phyloP scores from a whole-genome alignment of 768 basidiomycete genomes.

The Hypholoma fasciculare region DNA sequence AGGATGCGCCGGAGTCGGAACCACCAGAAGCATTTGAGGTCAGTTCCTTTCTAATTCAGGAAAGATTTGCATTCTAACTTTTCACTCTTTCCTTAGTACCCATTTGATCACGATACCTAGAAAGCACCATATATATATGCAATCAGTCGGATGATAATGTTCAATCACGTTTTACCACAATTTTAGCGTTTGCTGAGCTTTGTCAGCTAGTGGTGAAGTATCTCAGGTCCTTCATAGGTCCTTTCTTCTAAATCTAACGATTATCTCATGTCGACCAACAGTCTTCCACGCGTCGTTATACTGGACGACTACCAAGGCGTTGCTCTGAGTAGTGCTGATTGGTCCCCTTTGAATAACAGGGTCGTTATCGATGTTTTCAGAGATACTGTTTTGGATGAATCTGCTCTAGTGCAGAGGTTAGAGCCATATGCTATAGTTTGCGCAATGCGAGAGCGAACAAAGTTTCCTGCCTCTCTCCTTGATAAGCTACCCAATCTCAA shows the following conservation, averaged over 20 bases:
- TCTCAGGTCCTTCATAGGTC: background rate
- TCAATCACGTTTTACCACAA: conserved; percentile 17
- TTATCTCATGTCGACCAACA: conserved; percentile 9
- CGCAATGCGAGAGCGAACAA: conserved; percentile 69
- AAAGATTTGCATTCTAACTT: conserved; percentile 13
- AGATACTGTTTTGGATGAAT: conserved; percentile 54
- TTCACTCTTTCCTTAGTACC: conserved; percentile 51
- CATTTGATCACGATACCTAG: conserved; percentile 69
- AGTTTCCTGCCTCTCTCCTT: conserved; percentile 48
- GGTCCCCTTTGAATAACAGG: conserved; percentile 43
- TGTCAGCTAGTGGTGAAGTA: conserved; percentile 16
- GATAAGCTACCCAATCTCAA: conserved; percentile 58
- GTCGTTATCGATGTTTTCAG: conserved; percentile 45
- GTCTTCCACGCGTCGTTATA: conserved; percentile 44
- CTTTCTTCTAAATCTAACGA: background rate
- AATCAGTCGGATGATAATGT: conserved; percentile 14
- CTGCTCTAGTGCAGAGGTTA: conserved; percentile 47
- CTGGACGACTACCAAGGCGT: conserved; percentile 63
- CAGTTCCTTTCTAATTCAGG: conserved; percentile 28
- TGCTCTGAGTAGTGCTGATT: conserved; percentile 53
- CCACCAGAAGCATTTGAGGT: conserved; percentile 87
- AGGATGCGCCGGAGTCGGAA: conserved; percentile 68
- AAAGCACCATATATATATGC: conserved; percentile 24
- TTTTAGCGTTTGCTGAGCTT: conserved; percentile 14
- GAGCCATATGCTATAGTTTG: conserved; percentile 56